Evolutionary conservation across 2,329 filamentous ascomycete species (phyloP), one percentile per base, ranked within the genome.

Genomic region (Colletotrichum higginsianum): DNA sequence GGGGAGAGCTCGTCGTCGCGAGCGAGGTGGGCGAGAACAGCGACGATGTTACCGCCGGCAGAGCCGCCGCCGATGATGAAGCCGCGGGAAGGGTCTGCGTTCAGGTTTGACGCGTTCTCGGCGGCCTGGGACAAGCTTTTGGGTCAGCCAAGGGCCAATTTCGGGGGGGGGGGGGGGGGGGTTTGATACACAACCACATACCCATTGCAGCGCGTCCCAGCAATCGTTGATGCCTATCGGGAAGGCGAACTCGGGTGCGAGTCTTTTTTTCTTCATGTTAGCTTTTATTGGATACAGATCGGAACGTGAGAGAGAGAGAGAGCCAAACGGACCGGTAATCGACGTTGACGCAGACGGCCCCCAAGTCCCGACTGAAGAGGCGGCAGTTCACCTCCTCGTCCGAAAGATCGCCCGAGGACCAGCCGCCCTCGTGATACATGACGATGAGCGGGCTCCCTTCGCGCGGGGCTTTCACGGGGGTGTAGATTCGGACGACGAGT

Each of bases 41-140:
- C 84, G 0, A 84, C 80, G 64, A 88, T 82, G 72, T 87, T 88
- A 15, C 84, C 87, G 3, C 86, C 86, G 0, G 86, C 86, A 1
- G 84, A 86, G 8, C 83, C 84, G n/a, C 87, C 87, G 7, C 86
- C 85, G 0, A 88, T 76, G 26, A 88, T 80, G 70, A 88, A 85
- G 11, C 86, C 86, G 52, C 80, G 80, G 5, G 76, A 73, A 3
- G 85, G 82, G 53, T 86, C 79, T 1, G 83, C 83, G 3, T 79
- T 76, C 15, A 87, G 61, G 75, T 79, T 78, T 13, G 1, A n/a
- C 1, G 1, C 35, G 13, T 70, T 26, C 4, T 71, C 50, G 46
- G 72, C 67, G 15, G 40, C 63, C 35, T 67, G 1, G 2, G 4
- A 23, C 26, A 12, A 4, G n/a, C 8, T 4, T 30, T 30, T 47